Evolutionary conservation across 129 eudicot species (phyloP).

Genomic region (Chrysanthemum seticuspe): DNA sequence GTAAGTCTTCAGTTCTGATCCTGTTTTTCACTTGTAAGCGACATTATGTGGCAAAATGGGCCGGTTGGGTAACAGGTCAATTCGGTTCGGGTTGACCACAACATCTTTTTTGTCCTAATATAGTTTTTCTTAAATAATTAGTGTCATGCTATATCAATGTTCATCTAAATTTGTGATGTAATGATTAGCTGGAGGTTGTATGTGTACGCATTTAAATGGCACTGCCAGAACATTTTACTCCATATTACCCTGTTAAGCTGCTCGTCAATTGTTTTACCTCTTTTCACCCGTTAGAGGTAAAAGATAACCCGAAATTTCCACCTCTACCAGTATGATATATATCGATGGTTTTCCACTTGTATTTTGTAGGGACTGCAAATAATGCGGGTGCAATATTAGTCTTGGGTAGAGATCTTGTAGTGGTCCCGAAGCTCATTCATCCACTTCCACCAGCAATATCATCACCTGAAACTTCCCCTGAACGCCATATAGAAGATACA

Average conservation of each 20-base stretch:
- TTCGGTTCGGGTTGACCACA: background rate
- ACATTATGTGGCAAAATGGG: background rate
- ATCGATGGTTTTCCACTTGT: slow-evolving; percentile 3
- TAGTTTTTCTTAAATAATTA: too few species aligned
- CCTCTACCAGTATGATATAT: background rate
- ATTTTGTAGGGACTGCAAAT: slow-evolving; percentile 81
- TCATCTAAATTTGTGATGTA: too few species aligned
- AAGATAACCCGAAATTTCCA: background rate
- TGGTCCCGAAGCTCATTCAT: slow-evolving; percentile 98
- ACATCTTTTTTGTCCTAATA: background rate
- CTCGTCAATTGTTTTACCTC: too few species aligned
- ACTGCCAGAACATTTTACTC: too few species aligned
- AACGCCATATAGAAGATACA: slow-evolving; percentile 88
- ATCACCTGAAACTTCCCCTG: slow-evolving; percentile 94
- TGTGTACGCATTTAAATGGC: too few species aligned
- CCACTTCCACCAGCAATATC: slow-evolving; percentile 95
- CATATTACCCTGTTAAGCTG: too few species aligned
- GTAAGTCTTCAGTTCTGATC: slow-evolving; percentile 40
- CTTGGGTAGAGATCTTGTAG: slow-evolving; percentile 96
- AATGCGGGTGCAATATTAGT: slow-evolving; percentile 98
- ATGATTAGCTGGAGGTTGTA: too few species aligned
- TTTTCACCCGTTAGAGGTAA: too few species aligned
- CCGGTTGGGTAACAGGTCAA: background rate
- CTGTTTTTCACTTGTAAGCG: slow-evolving; percentile 9
- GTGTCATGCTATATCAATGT: too few species aligned